Conservation (phyloP, 352 stramenopile species). For the Phytophthora rubi region DNA sequence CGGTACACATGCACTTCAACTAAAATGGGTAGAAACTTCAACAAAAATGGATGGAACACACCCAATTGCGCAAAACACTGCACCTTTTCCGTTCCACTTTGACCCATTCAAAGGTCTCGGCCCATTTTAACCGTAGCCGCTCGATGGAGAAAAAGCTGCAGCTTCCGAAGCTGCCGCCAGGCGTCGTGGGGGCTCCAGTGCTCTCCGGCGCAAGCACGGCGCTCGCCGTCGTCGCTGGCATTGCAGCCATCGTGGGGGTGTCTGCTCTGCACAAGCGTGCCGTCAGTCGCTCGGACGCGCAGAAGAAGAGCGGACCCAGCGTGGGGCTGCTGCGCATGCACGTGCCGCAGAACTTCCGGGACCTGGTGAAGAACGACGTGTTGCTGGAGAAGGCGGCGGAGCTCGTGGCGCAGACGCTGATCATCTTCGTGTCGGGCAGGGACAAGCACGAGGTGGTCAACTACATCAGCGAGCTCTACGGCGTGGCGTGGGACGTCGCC, state of each 20-base stretch:
- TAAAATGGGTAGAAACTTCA: too few species aligned
- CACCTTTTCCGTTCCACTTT: background rate
- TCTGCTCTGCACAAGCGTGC: conserved; percentile 53
- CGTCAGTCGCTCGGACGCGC: background rate
- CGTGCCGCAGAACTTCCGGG: conserved; percentile 66
- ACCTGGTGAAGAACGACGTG: conserved; percentile 77
- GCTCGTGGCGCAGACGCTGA: conserved; percentile 50
- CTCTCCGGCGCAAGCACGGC: conserved; percentile 44
- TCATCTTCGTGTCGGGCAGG: conserved; percentile 69
- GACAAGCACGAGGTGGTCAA: conserved; percentile 71
- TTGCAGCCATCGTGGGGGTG: conserved; percentile 51
- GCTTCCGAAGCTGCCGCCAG: conserved; percentile 46
- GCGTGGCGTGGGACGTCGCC: conserved; percentile 72
- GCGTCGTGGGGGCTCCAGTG: conserved; percentile 24
- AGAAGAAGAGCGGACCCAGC: conserved; percentile 6
- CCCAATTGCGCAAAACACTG: background rate
- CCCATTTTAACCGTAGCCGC: too few species aligned
- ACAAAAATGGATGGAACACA: too few species aligned
- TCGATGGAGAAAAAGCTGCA: conserved; percentile 60
- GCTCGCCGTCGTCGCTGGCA: conserved; percentile 49
- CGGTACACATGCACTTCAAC: too few species aligned
- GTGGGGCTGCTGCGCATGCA: conserved; percentile 61
- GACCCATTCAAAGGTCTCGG: background rate
- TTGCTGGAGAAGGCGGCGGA: conserved; percentile 69
- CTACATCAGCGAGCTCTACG: conserved; percentile 83